A percentile compares a stretch with the other conserved stretches of the same genome.
phyloP scores from a whole-genome alignment of 352 stramenopile genomes.

The Pythium sp. region DNA sequence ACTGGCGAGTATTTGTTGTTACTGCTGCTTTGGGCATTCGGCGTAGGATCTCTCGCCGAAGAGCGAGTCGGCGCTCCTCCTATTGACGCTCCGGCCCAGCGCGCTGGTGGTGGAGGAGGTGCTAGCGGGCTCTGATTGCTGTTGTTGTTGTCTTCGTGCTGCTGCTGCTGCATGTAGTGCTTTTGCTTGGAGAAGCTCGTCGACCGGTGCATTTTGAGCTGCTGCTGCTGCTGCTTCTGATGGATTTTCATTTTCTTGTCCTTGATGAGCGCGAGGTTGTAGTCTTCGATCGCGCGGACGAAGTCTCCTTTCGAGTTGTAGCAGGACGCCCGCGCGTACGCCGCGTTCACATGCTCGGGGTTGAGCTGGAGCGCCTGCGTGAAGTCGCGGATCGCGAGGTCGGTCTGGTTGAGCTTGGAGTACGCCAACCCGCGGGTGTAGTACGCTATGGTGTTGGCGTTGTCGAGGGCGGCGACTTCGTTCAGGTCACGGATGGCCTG shows the following conservation, averaged over 20 bases:
- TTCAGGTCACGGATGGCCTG: constrained; percentile 59
- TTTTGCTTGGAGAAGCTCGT: constrained; percentile 24
- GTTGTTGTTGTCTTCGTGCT: constrained; percentile 11
- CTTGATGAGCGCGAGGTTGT: constrained; percentile 84
- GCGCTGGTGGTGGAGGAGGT: constrained; percentile 3
- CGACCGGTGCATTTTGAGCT: constrained; percentile 34
- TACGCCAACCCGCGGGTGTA: constrained; percentile 77
- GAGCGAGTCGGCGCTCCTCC: not conserved
- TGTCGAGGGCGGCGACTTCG: constrained; percentile 43
- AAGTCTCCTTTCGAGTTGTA: constrained; percentile 88
- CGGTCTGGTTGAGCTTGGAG: constrained; percentile 63
- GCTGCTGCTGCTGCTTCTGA: constrained; percentile 27
- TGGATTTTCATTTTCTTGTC: constrained; percentile 48
- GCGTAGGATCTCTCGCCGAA: not conserved
- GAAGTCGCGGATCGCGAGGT: constrained; percentile 83
- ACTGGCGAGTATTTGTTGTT: not conserved
- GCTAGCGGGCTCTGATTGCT: constrained; percentile 23
- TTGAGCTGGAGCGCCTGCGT: constrained; percentile 66
- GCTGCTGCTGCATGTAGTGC: constrained; percentile 32
- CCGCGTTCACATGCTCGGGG: constrained; percentile 86
- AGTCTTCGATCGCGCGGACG: constrained; percentile 85
- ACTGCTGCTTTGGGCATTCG: not conserved
- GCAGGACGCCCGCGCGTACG: constrained; percentile 82
- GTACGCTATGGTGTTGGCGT: constrained; percentile 41
- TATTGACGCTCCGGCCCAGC: not conserved